Evolutionary conservation across 257 asterid species (phyloP).

Genomic region (Striga asiatica): DNA sequence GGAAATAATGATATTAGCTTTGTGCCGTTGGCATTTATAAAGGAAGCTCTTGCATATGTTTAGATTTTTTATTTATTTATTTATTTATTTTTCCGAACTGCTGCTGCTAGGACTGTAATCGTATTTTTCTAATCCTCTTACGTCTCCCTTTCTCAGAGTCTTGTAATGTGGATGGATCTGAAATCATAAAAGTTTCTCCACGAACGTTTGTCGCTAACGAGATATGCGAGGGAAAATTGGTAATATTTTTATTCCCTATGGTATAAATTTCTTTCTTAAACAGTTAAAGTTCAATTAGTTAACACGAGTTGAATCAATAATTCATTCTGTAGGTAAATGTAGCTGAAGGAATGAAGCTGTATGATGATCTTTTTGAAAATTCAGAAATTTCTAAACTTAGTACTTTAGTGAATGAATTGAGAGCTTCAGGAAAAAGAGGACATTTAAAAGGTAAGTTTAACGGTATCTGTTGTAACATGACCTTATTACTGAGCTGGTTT

Average conservation of each 20-base stretch:
- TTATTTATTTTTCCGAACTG: constrained; percentile 1
- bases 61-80: background rate
- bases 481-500: background rate
- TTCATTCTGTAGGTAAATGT: constrained; percentile 47
- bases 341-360: constrained; percentile 78
- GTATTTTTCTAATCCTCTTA: constrained; percentile 8
- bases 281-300: constrained; percentile 14
- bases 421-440: constrained; percentile 79
- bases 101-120: constrained; percentile 8
- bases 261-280: background rate
- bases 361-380: constrained; percentile 42
- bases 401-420: constrained; percentile 60
- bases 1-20: no score
- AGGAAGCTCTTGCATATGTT: background rate
- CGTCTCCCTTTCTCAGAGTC: constrained; percentile 31
- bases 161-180: constrained; percentile 30
- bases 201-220: constrained; percentile 59
- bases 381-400: constrained; percentile 51
- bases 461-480: constrained; percentile 13
- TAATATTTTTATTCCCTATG: constrained; percentile 21
- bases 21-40: background rate
- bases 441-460: constrained; percentile 61
- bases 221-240: constrained; percentile 57
- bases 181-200: constrained; percentile 30
- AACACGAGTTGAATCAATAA: constrained; percentile 14